These are phyloP conservation scores for Aristolochia fimbriata DNA, from an alignment of 164 flowering plant genomes.

Conservation along the genomic window DNA sequence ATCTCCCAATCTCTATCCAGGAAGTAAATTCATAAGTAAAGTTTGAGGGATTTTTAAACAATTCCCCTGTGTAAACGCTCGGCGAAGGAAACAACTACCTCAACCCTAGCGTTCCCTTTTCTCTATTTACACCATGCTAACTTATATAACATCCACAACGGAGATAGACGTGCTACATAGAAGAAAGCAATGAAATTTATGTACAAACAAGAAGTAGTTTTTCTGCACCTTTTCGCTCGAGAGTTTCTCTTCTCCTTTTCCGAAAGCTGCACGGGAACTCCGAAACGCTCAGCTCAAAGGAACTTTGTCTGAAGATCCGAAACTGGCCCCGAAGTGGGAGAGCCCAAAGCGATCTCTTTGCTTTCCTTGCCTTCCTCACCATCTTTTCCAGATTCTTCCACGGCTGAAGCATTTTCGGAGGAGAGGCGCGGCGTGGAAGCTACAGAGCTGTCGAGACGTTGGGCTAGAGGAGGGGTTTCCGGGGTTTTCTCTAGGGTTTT, in stretches of 20 bases:
- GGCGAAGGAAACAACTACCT: neutral
- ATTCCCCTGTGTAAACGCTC: too few species aligned
- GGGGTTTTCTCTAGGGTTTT: slow-evolving; percentile 6
- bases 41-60: too few species aligned
- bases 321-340: neutral
- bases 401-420: neutral
- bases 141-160: neutral
- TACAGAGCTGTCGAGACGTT: neutral
- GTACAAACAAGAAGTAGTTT: neutral
- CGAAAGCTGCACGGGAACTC: slow-evolving; percentile 31
- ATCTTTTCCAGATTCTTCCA: neutral
- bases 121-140: neutral
- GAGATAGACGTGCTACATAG: neutral
- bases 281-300: slow-evolving; percentile 37
- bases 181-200: neutral
- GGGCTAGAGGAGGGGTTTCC: neutral
- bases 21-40: too few species aligned
- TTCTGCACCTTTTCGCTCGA: slow-evolving; percentile 31
- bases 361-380: neutral
- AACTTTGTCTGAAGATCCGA: slow-evolving; percentile 29
- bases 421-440: neutral
- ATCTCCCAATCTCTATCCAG: too few species aligned
- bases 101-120: neutral
- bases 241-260: slow-evolving; percentile 34
- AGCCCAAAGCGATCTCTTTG: neutral